A percentile compares a stretch with the other conserved stretches of the same genome.
Conservation (phyloP, 345 rosid species). For the Syzygium aqueum region DNA sequence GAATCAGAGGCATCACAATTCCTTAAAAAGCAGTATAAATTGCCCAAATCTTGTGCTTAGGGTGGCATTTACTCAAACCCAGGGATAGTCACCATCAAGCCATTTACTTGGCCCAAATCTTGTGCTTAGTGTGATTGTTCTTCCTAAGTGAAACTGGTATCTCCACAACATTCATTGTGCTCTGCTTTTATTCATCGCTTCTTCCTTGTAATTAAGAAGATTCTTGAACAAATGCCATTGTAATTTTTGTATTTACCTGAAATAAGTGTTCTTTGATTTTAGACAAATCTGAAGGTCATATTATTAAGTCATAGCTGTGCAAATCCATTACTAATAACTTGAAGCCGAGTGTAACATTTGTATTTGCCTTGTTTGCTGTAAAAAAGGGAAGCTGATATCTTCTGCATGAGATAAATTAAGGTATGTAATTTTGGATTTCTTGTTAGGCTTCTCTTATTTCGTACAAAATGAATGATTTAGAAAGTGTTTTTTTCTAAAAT, state of each 20-base stretch:
- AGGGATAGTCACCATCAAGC: neutral
- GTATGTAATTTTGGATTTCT: neutral
- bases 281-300: neutral
- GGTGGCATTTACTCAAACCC: neutral
- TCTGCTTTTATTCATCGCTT: neutral
- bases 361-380: neutral
- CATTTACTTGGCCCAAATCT: neutral
- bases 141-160: neutral
- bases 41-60: constrained; percentile 65
- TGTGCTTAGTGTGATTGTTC: neutral
- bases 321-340: neutral
- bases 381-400: neutral
- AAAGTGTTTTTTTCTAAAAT: neutral
- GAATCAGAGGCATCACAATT: constrained; percentile 88
- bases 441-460: neutral
- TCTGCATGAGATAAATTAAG: neutral
- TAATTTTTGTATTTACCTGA: neutral
- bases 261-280: neutral
- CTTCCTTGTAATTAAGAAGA: neutral
- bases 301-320: neutral
- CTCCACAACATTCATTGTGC: neutral
- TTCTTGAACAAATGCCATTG: neutral
- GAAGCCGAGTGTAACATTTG: neutral
- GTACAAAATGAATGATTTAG: neutral
- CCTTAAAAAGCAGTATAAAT: constrained; percentile 88